phyloP scores from a whole-genome alignment of 176 grass and related monocot species.

The Carex parvula region DNA sequence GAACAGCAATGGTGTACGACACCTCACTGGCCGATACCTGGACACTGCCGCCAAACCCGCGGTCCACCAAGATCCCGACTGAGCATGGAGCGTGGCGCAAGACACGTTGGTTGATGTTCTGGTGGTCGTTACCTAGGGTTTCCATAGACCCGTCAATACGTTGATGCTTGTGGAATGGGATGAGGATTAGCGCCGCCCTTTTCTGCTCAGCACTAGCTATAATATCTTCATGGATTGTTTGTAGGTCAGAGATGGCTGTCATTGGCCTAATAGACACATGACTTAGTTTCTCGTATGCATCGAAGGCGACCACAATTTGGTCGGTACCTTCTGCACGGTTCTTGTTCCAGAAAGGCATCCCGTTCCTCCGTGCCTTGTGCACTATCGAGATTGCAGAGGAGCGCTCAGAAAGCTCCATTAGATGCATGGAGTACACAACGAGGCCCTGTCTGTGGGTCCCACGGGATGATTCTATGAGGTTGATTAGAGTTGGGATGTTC shows the following conservation, averaged over 20 bases:
- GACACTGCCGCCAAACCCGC: slow-evolving; percentile 24
- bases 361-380: slow-evolving; percentile 39
- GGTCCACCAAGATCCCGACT: slow-evolving; percentile 36
- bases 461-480: slow-evolving; percentile 34
- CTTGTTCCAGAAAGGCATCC: slow-evolving; percentile 40
- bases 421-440: slow-evolving; percentile 36
- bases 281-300: slow-evolving; percentile 35
- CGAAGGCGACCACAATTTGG: slow-evolving; percentile 33
- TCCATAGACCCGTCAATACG: slow-evolving; percentile 28
- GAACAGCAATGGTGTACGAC: slow-evolving; percentile 27
- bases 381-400: slow-evolving; percentile 40
- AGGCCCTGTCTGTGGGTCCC: slow-evolving; percentile 29
- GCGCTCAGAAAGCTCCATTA: slow-evolving; percentile 37
- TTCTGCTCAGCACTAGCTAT: slow-evolving; percentile 37
- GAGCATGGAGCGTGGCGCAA: slow-evolving; percentile 34
- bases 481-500: slow-evolving; percentile 38
- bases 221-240: slow-evolving; percentile 39
- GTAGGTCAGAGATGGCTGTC: slow-evolving; percentile 40
- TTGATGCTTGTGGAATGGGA: slow-evolving; percentile 35
- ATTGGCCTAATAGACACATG: slow-evolving; percentile 28
- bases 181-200: slow-evolving; percentile 30
- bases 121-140: slow-evolving; percentile 25
- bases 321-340: slow-evolving; percentile 18
- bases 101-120: slow-evolving; percentile 28
- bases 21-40: slow-evolving; percentile 34